Base-by-base conservation (phyloP, 352 stramenopile genomes). In the Phytophthora capsici region DNA sequence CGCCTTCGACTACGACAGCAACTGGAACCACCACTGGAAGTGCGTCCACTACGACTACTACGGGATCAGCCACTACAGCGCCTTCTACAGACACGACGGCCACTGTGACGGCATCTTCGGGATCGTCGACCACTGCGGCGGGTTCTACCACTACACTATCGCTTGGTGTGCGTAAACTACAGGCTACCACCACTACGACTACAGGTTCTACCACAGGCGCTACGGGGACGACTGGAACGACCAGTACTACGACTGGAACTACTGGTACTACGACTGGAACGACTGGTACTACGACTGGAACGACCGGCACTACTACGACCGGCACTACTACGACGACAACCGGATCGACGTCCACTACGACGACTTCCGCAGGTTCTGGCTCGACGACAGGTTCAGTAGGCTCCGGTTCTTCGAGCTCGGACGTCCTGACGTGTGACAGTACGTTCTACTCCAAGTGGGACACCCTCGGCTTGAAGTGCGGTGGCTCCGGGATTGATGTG, bases 381-480 rank as follows among this genome's bases (percentile, higher is more conserved):
- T 60, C 63, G 4, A 68, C 64, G 5, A 38, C 44, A 16, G 45
- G 30, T 1, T 60, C 59, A 0, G 58, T 57, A 10, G 62, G 47
- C 25, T 64, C 57, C 0, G 44, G 43, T n/a, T 57, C 67, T 3
- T 71, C 67, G 12, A 60, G 51, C 7, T 73, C 62, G 16, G 77
- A 85, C 52, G 73, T 66, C 9, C 75, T 94, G 45, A 77, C 65
- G 12, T 95, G 87, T 34, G 87, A 95, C 63, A 85, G 78, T 50
- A 83, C 73, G 2, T 95, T 95, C 56, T 95, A 95, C 79, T 84
- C 71, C 36, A 57, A 83, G 62, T 95, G 87, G 87, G 55, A 86
- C 52, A 88, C 71, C 16, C 67, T 89, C 14, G 81, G 82, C 2
- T 70, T 95, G 48, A 91, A 61, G 23, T 95, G 87, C 54, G 77